Conservation (phyloP, 352 stramenopile genomes). For the Globisporangium lucens region DNA sequence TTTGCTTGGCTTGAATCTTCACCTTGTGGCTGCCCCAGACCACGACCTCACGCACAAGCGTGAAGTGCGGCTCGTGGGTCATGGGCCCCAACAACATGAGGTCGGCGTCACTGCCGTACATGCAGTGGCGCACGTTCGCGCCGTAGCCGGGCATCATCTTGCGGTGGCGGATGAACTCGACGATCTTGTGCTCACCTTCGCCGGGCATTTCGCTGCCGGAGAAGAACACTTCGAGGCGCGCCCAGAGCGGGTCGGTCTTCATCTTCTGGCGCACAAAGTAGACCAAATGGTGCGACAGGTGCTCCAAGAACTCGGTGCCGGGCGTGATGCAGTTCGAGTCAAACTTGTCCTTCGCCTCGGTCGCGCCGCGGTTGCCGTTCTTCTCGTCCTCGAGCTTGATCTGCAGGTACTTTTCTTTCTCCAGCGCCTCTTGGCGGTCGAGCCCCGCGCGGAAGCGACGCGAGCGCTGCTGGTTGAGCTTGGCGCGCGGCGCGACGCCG, state of each 20-base stretch:
- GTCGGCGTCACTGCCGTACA: constrained; percentile 99
- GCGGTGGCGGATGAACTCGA: constrained; percentile 95
- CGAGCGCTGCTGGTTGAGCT: constrained; percentile 99
- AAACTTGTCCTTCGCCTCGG: constrained; percentile 77
- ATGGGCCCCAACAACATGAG: constrained; percentile 98
- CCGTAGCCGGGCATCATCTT: constrained; percentile 92
- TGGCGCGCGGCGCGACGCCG: constrained; percentile 97
- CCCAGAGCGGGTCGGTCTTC: constrained; percentile 94
- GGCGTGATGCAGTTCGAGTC: constrained; percentile 99
- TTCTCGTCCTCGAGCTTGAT: constrained; percentile 78
- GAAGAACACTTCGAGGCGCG: constrained; percentile 95
- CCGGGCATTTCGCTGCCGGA: constrained; percentile 96
- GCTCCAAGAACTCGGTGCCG: constrained; percentile 98
- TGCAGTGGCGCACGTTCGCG: constrained; percentile 96
- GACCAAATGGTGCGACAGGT: constrained; percentile 87
- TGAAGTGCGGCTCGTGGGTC: constrained; percentile 98
- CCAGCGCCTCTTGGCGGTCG: constrained; percentile 66
- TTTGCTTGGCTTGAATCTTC: constrained; percentile 83
- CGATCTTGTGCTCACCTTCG: constrained; percentile 99
- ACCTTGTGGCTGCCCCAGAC: constrained; percentile 86
- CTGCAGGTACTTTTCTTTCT: constrained; percentile 67
- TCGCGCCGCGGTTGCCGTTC: constrained; percentile 36
- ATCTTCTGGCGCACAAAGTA: constrained; percentile 97
- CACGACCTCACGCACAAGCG: constrained; percentile 97
- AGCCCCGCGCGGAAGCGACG: constrained; percentile 91